Evolutionary conservation across 345 rosid species (phyloP), one percentile per base, ranked within the genome.

Genomic region (Eucalyptus sp.): DNA sequence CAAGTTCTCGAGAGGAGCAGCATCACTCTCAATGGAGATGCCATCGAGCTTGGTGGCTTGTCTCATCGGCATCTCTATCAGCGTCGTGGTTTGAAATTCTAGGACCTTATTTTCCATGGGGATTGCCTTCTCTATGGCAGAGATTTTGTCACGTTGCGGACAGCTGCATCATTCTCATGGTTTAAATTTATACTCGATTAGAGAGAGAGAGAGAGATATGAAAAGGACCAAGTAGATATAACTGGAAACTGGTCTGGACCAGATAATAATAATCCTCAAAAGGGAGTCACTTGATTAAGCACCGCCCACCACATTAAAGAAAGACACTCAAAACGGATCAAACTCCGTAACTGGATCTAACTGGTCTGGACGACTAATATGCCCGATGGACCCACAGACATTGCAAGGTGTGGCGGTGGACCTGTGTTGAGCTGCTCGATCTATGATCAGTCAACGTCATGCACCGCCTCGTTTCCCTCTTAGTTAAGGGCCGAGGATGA

Each of bases 31-130:
- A 0, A 94, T 92, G 11, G 91, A 52, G 51, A 94, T 90, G 89
- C 50, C 56, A 33, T 95, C 95, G 5, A 95, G 91, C 94, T 92
- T 94, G 80, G 94, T 51, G 14, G 95, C 96, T 88, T 93, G 96
- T 89, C 94, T 90, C 94, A 95, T 94, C 7, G 92, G 93, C 94
- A 95, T 93, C 93, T 94, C 97, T 3, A 87, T 90, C 86, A 94
- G 87, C n/a, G 95, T 94, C 43, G 96, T 92, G 87, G 94, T 93
- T 31, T 94, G 95, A 80, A 93, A 91, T 83, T 95, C 96, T 12
- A 94, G 89, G 64, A 91, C 95, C 85, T 94, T 93, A 1, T 58
- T 64, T 48, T 95, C 92, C 5, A 88, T 88, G 41, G 94, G 88
- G 56, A 93, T 90, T 0, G 94, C 92, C 87, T 93, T 91, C 20